Percentiles rank a stretch among this genome's conserved stretches.
Conservation (phyloP, 148 eudicot species). For the Simmondsia chinensis region DNA sequence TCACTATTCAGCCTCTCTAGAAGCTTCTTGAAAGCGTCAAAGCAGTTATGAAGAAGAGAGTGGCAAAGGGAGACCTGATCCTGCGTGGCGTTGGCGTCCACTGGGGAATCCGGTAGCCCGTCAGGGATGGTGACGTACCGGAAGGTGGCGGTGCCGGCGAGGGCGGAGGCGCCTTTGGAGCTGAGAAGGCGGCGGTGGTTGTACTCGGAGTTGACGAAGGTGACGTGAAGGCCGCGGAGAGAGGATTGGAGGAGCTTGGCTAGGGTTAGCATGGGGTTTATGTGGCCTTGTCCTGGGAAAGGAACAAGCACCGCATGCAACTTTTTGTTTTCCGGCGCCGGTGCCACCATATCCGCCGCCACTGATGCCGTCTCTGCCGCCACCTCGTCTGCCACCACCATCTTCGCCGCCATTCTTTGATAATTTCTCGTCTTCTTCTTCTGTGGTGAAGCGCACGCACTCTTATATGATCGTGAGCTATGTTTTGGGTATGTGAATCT, state of each 20-base stretch:
- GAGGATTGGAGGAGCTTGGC: conserved; percentile 16
- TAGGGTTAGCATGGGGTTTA: conserved; percentile 13
- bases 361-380: background rate
- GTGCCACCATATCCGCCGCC: too few species aligned
- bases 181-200: conserved; percentile 25
- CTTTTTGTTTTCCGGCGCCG: background rate
- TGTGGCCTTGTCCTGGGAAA: conserved; percentile 19
- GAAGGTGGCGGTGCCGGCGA: conserved; percentile 18
- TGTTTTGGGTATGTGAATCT: too few species aligned
- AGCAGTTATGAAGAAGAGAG: conserved; percentile 2
- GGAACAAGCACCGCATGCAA: conserved; percentile 13
- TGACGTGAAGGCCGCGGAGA: conserved; percentile 24
- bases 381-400: background rate
- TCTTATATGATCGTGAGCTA: too few species aligned
- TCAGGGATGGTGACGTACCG: conserved; percentile 31
- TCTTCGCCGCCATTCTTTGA: too few species aligned
- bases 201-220: conserved; percentile 31
- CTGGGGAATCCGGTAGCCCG: conserved; percentile 26
- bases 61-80: conserved; percentile 16
- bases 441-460: too few species aligned
- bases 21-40: conserved; percentile 20
- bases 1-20: background rate
- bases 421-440: too few species aligned
- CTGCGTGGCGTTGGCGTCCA: conserved; percentile 26
- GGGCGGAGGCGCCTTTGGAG: conserved; percentile 18